These are phyloP conservation scores for Fusarium udum DNA, from an alignment of 2,329 filamentous ascomycete genomes.

Conservation along the genomic window DNA sequence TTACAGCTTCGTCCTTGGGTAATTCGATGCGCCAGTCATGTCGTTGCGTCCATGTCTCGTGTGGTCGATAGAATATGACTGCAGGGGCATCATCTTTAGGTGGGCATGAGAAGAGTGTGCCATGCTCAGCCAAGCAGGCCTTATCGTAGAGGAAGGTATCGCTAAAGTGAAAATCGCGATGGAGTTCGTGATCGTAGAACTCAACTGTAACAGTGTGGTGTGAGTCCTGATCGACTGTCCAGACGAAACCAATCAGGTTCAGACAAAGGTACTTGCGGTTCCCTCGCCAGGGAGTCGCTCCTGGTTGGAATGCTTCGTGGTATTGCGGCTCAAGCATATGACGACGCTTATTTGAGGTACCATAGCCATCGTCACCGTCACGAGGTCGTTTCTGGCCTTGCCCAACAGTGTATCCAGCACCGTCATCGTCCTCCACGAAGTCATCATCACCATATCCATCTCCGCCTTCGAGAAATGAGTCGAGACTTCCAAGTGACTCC, in stretches of 20 bases:
- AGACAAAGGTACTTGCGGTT: constrained; percentile 93
- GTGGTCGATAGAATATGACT: constrained; percentile 93
- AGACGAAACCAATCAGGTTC: constrained; percentile 93
- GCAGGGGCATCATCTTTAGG: constrained; percentile 73
- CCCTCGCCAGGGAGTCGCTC: constrained; percentile 94
- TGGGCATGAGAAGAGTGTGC: constrained; percentile 85
- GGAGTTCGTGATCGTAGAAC: constrained; percentile 93
- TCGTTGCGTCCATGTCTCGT: constrained; percentile 94
- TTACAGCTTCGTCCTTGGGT: constrained; percentile 86
- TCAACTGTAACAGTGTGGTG: constrained; percentile 95
- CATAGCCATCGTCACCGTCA: constrained; percentile 62
- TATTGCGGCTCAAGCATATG: constrained; percentile 68
- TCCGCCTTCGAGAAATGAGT: constrained; percentile 77
- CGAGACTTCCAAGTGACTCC: constrained; percentile 79
- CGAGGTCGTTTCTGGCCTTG: constrained; percentile 60
- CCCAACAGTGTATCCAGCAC: constrained; percentile 82
- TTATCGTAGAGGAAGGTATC: constrained; percentile 97
- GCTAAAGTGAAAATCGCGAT: constrained; percentile 96
- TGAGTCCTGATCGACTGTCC: constrained; percentile 95
- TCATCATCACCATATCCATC: constrained; percentile 70
- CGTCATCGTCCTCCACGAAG: constrained; percentile 95
- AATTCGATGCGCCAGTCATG: constrained; percentile 89
- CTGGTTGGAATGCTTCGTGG: constrained; percentile 90
- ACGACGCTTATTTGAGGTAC: constrained; percentile 59
- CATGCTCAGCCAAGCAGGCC: constrained; percentile 87